These are phyloP conservation scores for Suillus cothurnatus DNA, from an alignment of 768 basidiomycete species.

Conservation along the genomic window DNA sequence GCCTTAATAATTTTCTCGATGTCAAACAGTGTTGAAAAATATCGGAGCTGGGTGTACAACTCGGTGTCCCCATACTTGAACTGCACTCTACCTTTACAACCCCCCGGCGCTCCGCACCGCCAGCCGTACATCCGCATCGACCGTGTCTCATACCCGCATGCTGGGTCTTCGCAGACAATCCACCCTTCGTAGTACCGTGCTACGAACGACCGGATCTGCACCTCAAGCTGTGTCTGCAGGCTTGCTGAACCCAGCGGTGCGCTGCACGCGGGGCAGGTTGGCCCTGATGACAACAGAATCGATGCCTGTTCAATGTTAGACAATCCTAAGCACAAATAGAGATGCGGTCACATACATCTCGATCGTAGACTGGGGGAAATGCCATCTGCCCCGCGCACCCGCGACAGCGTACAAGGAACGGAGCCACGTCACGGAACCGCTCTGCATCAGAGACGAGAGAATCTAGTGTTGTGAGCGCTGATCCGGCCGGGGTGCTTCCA, in stretches of 20 bases:
- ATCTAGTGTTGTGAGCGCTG: slow-evolving; percentile 75
- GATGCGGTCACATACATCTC: slow-evolving; percentile 45
- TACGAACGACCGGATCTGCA: slow-evolving; percentile 79
- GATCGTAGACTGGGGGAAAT: slow-evolving; percentile 62
- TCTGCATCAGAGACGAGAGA: slow-evolving; percentile 88
- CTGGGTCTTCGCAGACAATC: slow-evolving; percentile 84
- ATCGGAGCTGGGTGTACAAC: slow-evolving; percentile 90
- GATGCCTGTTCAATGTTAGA: slow-evolving; percentile 50
- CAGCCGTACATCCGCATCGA: slow-evolving; percentile 93
- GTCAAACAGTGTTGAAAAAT: slow-evolving; percentile 80
- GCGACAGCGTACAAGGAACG: slow-evolving; percentile 77
- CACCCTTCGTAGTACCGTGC: slow-evolving; percentile 86
- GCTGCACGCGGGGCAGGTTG: slow-evolving; percentile 71
- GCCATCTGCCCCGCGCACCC: slow-evolving; percentile 62
- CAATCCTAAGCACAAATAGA: not conserved
- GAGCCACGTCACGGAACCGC: slow-evolving; percentile 76
- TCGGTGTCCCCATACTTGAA: slow-evolving; percentile 79
- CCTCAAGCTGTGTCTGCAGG: slow-evolving; percentile 82
- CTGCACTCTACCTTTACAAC: slow-evolving; percentile 16
- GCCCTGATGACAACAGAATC: slow-evolving; percentile 64
- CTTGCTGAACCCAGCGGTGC: slow-evolving; percentile 55
- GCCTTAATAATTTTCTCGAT: slow-evolving; percentile 58
- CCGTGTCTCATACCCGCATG: slow-evolving; percentile 83
- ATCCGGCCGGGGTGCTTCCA: slow-evolving; percentile 54
- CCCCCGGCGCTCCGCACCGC: slow-evolving; percentile 59